Conservation (phyloP, 345 rosid genomes). For the Eutrema japonicum region DNA sequence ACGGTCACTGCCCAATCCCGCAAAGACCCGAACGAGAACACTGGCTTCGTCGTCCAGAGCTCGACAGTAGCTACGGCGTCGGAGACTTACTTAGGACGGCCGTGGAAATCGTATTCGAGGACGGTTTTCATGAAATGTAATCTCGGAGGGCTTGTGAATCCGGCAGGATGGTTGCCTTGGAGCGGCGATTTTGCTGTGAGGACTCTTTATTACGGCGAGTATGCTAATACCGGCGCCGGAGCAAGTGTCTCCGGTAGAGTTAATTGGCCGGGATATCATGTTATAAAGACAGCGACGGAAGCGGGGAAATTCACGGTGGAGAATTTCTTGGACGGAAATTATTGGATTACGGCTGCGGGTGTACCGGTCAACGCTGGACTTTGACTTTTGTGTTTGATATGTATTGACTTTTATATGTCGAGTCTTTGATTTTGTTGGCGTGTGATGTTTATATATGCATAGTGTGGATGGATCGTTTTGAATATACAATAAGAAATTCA, state of each 20-base stretch:
- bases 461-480: conserved; percentile 10
- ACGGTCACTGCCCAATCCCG: conserved; percentile 82
- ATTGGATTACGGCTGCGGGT: conserved; percentile 80
- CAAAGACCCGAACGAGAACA: conserved; percentile 70
- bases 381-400: conserved; percentile 34
- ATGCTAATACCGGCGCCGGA: conserved; percentile 70
- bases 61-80: conserved; percentile 59
- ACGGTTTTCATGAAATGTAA: conserved; percentile 67
- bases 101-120: conserved; percentile 84
- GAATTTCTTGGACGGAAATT: conserved; percentile 59
- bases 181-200: conserved; percentile 66
- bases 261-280: conserved; percentile 72
- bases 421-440: conserved; percentile 18
- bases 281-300: conserved; percentile 47
- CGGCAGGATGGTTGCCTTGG: conserved; percentile 85
- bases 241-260: conserved; percentile 66
- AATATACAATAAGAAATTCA: conserved; percentile 18
- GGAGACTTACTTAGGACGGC: conserved; percentile 73
- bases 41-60: conserved; percentile 76
- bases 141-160: conserved; percentile 56
- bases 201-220: conserved; percentile 85
- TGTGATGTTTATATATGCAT: conserved; percentile 26
- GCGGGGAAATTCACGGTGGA: conserved; percentile 75
- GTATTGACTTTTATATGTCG: conserved; percentile 5
- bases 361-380: conserved; percentile 68